phyloP scores from a whole-genome alignment of 2,329 filamentous ascomycete genomes.

The Cercospora berteroae region DNA sequence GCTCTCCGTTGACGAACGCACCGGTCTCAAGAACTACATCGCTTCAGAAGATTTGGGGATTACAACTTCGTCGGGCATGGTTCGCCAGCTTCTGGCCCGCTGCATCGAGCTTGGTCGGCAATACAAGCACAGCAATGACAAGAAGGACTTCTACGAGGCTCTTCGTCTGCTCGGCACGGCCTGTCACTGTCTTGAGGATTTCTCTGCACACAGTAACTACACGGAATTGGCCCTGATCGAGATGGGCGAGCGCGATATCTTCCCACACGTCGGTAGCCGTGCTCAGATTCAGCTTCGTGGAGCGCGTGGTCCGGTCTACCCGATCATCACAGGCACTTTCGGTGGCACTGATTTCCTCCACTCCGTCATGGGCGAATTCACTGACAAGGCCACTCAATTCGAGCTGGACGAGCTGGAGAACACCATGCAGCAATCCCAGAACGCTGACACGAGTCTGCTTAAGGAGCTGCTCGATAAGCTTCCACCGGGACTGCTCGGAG shows the following conservation, averaged over 20 bases:
- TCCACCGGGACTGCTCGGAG: conserved; percentile 75
- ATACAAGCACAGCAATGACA: conserved; percentile 64
- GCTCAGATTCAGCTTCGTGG: conserved; percentile 70
- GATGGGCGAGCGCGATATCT: conserved; percentile 74
- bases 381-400: conserved; percentile 86
- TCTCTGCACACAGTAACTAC: conserved; percentile 91
- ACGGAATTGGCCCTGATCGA: conserved; percentile 84
- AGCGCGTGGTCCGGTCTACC: conserved; percentile 66
- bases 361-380: conserved; percentile 75
- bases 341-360: conserved; percentile 79
- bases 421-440: conserved; percentile 64
- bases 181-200: conserved; percentile 89
- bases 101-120: conserved; percentile 77
- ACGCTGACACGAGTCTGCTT: conserved; percentile 69
- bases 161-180: conserved; percentile 83
- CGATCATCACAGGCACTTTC: conserved; percentile 86
- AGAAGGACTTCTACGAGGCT: conserved; percentile 82
- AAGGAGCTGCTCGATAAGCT: conserved; percentile 79
- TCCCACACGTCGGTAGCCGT: conserved; percentile 78
- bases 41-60: conserved; percentile 76
- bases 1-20: conserved; percentile 68
- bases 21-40: conserved; percentile 80
- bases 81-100: conserved; percentile 68
- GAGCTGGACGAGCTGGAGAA: conserved; percentile 86
- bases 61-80: conserved; percentile 75